phyloP scores from a whole-genome alignment of 2,329 filamentous ascomycete genomes.

The Dactylonectria estremocensis region DNA sequence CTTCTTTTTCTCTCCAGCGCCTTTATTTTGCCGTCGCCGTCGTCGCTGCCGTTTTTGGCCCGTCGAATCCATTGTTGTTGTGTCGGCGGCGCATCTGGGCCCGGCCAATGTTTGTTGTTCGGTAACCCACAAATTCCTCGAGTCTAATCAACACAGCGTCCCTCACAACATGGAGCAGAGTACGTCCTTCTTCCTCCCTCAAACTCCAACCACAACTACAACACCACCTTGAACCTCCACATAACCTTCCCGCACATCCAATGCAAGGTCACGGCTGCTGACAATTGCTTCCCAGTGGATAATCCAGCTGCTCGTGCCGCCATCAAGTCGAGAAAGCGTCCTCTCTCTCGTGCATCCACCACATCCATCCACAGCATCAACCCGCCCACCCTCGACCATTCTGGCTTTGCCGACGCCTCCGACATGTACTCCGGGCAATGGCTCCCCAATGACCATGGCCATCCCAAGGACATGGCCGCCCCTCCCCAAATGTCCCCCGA shows the following conservation, averaged over 20 bases:
- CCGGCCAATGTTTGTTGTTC: conserved; percentile 60
- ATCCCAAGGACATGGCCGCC: conserved; percentile 60
- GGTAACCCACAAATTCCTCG: conserved; percentile 50
- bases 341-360: conserved; percentile 70
- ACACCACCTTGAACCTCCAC: conserved; percentile 25
- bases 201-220: conserved; percentile 31
- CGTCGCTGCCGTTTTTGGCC: conserved; percentile 32
- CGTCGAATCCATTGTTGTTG: conserved; percentile 45
- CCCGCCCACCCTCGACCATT: conserved; percentile 67
- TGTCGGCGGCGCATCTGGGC: conserved; percentile 50
- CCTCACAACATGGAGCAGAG: conserved; percentile 55
- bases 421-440: conserved; percentile 67
- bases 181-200: conserved; percentile 46
- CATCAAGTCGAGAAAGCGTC: conserved; percentile 64
- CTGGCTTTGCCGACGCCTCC: conserved; percentile 59
- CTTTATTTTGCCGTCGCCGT: conserved; percentile 28
- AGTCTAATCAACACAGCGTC: conserved; percentile 50
- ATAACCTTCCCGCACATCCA: conserved; percentile 14
- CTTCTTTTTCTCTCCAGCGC: conserved; percentile 27
- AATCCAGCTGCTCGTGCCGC: conserved; percentile 51
- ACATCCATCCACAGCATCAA: conserved; percentile 69
- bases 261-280: conserved; percentile 36
- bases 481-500: conserved; percentile 68
- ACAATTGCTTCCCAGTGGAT: conserved; percentile 45
- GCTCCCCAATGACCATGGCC: conserved; percentile 62